These are phyloP conservation scores for Ceratocystis cubensis DNA, from an alignment of 2,329 filamentous ascomycete species.

Conservation along the genomic window DNA sequence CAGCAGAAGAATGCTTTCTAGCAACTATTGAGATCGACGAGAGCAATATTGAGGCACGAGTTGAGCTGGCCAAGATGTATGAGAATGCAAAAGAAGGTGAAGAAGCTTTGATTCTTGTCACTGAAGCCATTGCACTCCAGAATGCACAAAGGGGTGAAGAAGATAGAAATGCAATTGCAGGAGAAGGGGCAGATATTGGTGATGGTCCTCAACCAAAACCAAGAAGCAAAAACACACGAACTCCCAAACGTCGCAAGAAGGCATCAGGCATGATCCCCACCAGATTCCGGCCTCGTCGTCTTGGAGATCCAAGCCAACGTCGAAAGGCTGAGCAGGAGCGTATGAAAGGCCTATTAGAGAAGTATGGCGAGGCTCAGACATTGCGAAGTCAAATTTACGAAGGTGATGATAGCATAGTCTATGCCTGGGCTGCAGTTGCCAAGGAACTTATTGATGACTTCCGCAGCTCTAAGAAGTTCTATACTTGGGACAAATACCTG, in stretches of 20 bases:
- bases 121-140: slow-evolving; percentile 58
- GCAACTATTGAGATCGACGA: slow-evolving; percentile 60
- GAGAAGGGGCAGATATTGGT: slow-evolving; percentile 62
- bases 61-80: slow-evolving; percentile 73
- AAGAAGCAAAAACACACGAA: slow-evolving; percentile 65
- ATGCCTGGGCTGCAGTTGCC: slow-evolving; percentile 46
- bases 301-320: slow-evolving; percentile 35
- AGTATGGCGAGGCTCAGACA: slow-evolving; percentile 35
- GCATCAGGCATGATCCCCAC: slow-evolving; percentile 36
- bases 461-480: slow-evolving; percentile 49
- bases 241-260: slow-evolving; percentile 58
- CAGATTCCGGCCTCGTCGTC: slow-evolving; percentile 35
- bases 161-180: slow-evolving; percentile 61
- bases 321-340: slow-evolving; percentile 35
- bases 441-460: slow-evolving; percentile 51
- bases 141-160: slow-evolving; percentile 46
- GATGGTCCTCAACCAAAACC: slow-evolving; percentile 67
- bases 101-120: slow-evolving; percentile 63
- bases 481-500: slow-evolving; percentile 54
- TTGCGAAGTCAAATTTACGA: slow-evolving; percentile 33
- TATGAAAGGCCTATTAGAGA: slow-evolving; percentile 30
- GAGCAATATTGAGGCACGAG: slow-evolving; percentile 61
- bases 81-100: slow-evolving; percentile 61
- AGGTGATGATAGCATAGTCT: slow-evolving; percentile 34
- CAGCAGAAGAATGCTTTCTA: slow-evolving; percentile 67